Evolutionary conservation across 257 asterid species (phyloP), one percentile per base, ranked within the genome.

Genomic region (Solanum rostratum): DNA sequence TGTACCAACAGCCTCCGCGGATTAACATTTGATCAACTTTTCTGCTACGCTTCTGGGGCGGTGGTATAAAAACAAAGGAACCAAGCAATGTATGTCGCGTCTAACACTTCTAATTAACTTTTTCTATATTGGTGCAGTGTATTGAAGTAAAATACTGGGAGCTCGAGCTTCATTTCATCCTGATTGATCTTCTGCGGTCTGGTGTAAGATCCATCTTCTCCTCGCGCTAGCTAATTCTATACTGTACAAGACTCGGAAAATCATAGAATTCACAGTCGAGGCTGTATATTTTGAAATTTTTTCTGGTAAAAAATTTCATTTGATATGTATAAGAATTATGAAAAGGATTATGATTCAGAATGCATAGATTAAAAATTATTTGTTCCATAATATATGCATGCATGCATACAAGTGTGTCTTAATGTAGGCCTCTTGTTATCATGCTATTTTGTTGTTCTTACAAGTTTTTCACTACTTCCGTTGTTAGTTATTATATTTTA

Each of bases 51-150:
- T 62, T 39, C 10, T 62, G 19, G 39, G 1, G 70, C 1, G 3
- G 39, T 12, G 39, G 20, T 27, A 39, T 62, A 24, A 27, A 62
- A 27, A 0, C 27, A 62, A 27, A 27, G 37, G 33, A 63, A 29
- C n/a, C n/a, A 29, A 0, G 41, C 43, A 63, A 63, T 63, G 6
- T 10, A 63, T 27, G 0, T 63, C 0, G 5, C 20, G 29, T 63
- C 71, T 63, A 1, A 41, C 71, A 29, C 43, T 63, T 63, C 43
- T 63, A 63, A 66, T 30, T 20, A 66, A 66, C 39, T 30, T 30
- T 66, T 7, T 30, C 37, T 66, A 16, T 49, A 39, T 69, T 13
- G 83, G 57, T 82, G 88, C 91, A 88, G 91, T 52, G n/a, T 88
- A 66, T 85, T 88, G 57, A 57, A 60, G 30, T 87, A 54, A 85